Conservation (phyloP, 2,329 filamentous ascomycete species). For the Colletotrichum eremochloae region DNA sequence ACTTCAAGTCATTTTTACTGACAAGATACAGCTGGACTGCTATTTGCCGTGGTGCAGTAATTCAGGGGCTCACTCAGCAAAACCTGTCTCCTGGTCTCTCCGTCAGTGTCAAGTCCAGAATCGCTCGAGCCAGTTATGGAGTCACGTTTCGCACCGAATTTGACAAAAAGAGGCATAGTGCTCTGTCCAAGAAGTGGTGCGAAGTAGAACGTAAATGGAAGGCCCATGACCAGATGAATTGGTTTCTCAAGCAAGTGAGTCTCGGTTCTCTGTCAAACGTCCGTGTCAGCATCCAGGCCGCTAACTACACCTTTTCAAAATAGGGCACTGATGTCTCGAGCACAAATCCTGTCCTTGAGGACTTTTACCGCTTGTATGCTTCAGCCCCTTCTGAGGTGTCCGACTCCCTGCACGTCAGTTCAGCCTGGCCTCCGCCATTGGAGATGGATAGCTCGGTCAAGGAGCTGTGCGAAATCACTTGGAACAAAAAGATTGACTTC, state of each 20-base stretch:
- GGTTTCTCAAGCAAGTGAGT: slow-evolving; percentile 49
- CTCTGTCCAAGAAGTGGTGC: slow-evolving; percentile 41
- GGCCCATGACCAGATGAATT: slow-evolving; percentile 46
- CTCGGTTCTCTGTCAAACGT: rapidly evolving
- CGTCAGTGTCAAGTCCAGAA: slow-evolving; percentile 38
- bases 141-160: not conserved
- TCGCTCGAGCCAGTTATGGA: slow-evolving; percentile 50
- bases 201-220: not conserved
- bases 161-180: not conserved
- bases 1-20: not conserved
- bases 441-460: rapidly evolving
- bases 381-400: slow-evolving; percentile 17
- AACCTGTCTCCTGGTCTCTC: not conserved
- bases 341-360: not conserved
- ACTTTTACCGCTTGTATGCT: not conserved
- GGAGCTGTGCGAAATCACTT: slow-evolving; percentile 44
- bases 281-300: not conserved
- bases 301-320: not conserved
- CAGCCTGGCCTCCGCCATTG: not conserved
- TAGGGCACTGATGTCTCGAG: slow-evolving; percentile 12
- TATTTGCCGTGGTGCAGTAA: slow-evolving; percentile 52
- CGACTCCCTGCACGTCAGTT: slow-evolving; percentile 30
- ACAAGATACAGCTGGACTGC: slow-evolving; percentile 50
- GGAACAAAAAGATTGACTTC: slow-evolving; percentile 31
- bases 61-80: slow-evolving; percentile 43